Evolutionary conservation across 2,329 filamentous ascomycete species (phyloP), one percentile per base, ranked within the genome.

Genomic region (Metarhizium humberi): DNA sequence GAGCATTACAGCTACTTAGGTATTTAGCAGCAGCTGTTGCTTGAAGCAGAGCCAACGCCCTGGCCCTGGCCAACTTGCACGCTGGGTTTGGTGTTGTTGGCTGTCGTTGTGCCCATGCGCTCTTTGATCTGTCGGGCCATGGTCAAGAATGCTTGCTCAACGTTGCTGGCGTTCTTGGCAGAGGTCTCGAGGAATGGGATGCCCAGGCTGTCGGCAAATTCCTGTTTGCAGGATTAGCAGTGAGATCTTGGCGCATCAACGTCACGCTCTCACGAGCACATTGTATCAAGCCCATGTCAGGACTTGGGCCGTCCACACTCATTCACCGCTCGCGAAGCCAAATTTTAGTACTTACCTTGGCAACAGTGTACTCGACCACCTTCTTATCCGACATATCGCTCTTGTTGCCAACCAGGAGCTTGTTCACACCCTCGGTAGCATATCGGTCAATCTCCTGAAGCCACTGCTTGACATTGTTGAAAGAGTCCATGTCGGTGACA

Each of bases 391-490:
- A 86, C 91, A 99, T 97, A 88, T 99, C 94, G 77, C 91, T 96
- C 88, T 99, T 99, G 88, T 99, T 99, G 70, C 94, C 94, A 60
- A 99, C 92, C 59, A 99, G 86, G 63, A 99, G 83, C 84, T 99
- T 99, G 85, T 99, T 99, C 70, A 99, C 94, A 63, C 94, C 94
- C 78, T 99, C 94, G 64, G 94, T 99, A 66, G 94, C 94, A 70
- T 99, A 97, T 73, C 94, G 87, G 79, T 99, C 94, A 67, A 99
- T 99, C 79, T 99, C 94, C 76, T 99, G 94, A 60, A 99, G 85
- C 94, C 94, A 99, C 82, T 99, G 94, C 88, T 99, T 97, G 68
- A 99, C 94, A 79, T 97, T 99, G 86, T 99, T 97, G 90, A 99
- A 99, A 34, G 90, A 96, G 75, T 97, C 94, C 92, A 97, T 96